Evolutionary conservation across 768 basidiomycete genomes (phyloP).

Genomic region (Kwoniella shandongensis): DNA sequence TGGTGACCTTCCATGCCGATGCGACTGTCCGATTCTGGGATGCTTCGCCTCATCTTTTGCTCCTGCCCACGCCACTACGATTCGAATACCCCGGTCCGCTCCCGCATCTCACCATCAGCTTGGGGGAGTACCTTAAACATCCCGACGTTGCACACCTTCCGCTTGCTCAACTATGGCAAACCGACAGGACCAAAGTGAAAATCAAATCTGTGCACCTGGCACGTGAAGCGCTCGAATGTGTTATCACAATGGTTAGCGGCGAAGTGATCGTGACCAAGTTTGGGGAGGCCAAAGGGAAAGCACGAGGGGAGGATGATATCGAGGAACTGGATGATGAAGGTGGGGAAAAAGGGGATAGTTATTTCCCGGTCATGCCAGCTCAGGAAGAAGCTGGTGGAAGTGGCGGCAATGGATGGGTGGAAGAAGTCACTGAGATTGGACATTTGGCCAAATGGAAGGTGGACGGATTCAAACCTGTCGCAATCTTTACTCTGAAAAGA

Average conservation of each 20-base stretch:
- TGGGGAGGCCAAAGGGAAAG: conserved; percentile 36
- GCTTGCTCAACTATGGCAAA: conserved; percentile 44
- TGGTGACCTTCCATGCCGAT: conserved; percentile 67
- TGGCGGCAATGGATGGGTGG: conserved; percentile 45
- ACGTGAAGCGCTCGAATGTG: conserved; percentile 53
- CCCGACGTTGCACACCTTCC: conserved; percentile 40
- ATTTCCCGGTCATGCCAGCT: conserved; percentile 61
- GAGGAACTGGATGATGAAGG: conserved; percentile 31
- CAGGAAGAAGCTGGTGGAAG: conserved; percentile 42
- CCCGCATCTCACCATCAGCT: conserved; percentile 63
- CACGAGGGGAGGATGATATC: conserved; percentile 22
- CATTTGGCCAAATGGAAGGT: conserved; percentile 57
- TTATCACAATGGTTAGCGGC: conserved; percentile 53
- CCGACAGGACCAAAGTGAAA: conserved; percentile 47
- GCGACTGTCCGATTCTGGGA: conserved; percentile 72
- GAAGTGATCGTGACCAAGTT: conserved; percentile 55
- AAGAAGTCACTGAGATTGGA: conserved; percentile 61
- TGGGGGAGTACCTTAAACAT: conserved; percentile 58
- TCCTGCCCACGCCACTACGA: conserved; percentile 61
- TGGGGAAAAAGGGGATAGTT: conserved; percentile 39
- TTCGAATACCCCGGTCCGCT: conserved; percentile 68
- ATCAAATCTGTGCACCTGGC: conserved; percentile 54
- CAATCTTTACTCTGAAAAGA: conserved; percentile 60
- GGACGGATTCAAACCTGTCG: conserved; percentile 63
- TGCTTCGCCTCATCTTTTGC: conserved; percentile 64